These are phyloP conservation scores for Torulaspora gathmanii DNA, from an alignment of 805 yeast species.

Conservation along the genomic window DNA sequence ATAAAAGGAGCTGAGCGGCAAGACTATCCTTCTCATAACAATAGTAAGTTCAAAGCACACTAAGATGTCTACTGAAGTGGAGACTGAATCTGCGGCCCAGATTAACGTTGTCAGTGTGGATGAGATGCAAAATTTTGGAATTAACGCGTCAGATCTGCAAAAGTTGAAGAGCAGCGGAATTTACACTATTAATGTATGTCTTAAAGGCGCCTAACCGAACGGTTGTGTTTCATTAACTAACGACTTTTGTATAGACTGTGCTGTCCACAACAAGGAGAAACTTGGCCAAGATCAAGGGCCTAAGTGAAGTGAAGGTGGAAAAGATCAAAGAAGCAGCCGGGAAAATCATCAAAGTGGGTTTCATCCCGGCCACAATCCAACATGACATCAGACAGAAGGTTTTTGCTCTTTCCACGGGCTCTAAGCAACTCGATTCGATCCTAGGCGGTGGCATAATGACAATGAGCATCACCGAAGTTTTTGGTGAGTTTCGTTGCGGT, in stretches of 20 bases:
- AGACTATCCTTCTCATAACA: not conserved
- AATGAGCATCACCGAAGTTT: conserved; percentile 72
- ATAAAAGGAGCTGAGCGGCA: not conserved
- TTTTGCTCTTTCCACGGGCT: conserved; percentile 64
- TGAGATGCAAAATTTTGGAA: conserved; percentile 60
- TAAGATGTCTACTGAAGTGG: conserved; percentile 17
- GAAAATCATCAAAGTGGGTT: conserved; percentile 60
- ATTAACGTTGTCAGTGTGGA: conserved; percentile 39
- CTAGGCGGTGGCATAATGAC: conserved; percentile 75
- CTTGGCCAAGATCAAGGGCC: conserved; percentile 60
- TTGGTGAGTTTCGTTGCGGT: conserved; percentile 78
- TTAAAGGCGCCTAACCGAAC: conserved; percentile 16
- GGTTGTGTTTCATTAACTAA: conserved; percentile 11
- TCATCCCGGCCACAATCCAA: conserved; percentile 68
- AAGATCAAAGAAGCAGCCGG: conserved; percentile 70
- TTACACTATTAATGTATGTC: conserved; percentile 59
- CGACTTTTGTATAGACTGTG: conserved; percentile 38
- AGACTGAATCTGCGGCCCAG: conserved; percentile 22
- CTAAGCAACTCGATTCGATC: conserved; percentile 61
- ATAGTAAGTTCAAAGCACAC: not conserved
- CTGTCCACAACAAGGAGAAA: conserved; percentile 61
- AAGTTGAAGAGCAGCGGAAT: conserved; percentile 65
- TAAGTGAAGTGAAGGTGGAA: conserved; percentile 73
- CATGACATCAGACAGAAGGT: conserved; percentile 60
- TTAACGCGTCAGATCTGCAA: conserved; percentile 65